Conservation (phyloP, 495 filamentous ascomycete genomes). For the Friedmanniomyces simplex region DNA sequence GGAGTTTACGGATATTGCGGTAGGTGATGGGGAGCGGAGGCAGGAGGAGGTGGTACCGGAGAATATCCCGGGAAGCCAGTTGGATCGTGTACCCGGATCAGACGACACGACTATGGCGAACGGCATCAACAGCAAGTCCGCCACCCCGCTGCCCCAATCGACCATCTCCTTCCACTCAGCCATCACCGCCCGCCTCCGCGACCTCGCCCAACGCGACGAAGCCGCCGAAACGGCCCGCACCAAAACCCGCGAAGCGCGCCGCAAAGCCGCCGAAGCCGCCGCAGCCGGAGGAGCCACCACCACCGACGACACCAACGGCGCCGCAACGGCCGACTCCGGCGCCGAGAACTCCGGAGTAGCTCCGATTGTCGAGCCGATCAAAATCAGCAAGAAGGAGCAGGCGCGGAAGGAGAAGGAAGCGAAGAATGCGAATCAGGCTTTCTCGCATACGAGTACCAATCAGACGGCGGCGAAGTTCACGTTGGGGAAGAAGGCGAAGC, state of each 20-base stretch:
- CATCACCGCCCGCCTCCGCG: constrained; percentile 22
- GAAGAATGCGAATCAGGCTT: constrained; percentile 23
- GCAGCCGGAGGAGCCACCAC: neutral
- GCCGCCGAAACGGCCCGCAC: constrained; percentile 42
- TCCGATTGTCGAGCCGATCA: constrained; percentile 14
- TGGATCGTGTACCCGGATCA: constrained; percentile 26
- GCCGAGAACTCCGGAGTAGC: constrained; percentile 29
- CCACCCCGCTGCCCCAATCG: constrained; percentile 11
- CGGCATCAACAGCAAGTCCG: neutral
- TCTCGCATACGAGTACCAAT: constrained; percentile 27
- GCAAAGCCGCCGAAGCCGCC: constrained; percentile 26
- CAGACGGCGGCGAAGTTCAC: constrained; percentile 28
- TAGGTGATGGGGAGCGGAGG: constrained; percentile 17
- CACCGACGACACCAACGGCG: neutral
- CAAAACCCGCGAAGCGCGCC: constrained; percentile 32
- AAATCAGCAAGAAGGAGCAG: constrained; percentile 45
- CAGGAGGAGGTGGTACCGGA: constrained; percentile 33
- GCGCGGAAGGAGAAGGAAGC: constrained; percentile 43
- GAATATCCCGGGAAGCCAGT: constrained; percentile 29
- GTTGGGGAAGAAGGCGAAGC: constrained; percentile 26
- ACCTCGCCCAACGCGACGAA: constrained; percentile 22
- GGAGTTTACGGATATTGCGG: constrained; percentile 57
- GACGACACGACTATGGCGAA: constrained; percentile 12
- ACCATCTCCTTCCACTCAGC: constrained; percentile 23
- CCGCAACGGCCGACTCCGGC: constrained; percentile 25